Evolutionary conservation across 768 basidiomycete genomes (phyloP).

Genomic region (Thelephora ganbajun): DNA sequence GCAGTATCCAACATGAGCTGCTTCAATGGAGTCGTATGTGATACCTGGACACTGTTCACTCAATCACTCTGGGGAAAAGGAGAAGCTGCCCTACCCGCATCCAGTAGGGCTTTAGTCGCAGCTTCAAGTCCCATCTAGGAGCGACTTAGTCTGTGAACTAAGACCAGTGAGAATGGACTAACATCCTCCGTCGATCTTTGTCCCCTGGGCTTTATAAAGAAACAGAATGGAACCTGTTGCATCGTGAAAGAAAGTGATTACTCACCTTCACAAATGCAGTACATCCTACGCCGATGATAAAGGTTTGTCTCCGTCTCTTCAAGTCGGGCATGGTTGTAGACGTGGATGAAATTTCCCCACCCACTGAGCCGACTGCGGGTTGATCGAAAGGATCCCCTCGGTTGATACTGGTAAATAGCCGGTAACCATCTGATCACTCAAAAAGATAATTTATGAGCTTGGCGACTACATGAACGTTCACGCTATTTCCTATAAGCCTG

Average conservation of each 20-base stretch:
- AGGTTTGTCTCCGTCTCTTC: conserved; percentile 19
- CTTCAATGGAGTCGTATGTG: conserved; percentile 64
- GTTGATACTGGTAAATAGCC: too few species aligned
- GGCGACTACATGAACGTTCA: conserved; percentile 63
- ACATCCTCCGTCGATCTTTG: conserved; percentile 61
- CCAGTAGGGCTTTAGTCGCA: conserved; percentile 73
- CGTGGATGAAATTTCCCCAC: too few species aligned
- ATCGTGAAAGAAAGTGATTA: background rate
- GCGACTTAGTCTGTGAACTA: background rate
- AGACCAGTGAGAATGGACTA: conserved; percentile 12
- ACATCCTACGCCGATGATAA: conserved; percentile 60
- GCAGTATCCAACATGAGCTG: conserved; percentile 65
- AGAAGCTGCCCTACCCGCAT: conserved; percentile 38
- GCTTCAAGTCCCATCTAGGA: conserved; percentile 77
- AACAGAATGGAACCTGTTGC: conserved; percentile 4
- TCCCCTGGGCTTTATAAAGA: conserved; percentile 40
- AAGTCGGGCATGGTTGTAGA: background rate
- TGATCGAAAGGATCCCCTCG: too few species aligned
- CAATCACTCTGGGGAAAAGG: background rate
- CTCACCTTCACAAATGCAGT: conserved; percentile 69
- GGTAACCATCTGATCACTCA: conserved; percentile 3
- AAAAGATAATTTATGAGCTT: conserved; percentile 48
- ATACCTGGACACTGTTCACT: conserved; percentile 34
- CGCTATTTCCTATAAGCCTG: conserved; percentile 68
- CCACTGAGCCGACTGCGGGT: too few species aligned